These are phyloP conservation scores for Aquilaria malaccensis DNA, from an alignment of 345 rosid species.

Conservation along the genomic window DNA sequence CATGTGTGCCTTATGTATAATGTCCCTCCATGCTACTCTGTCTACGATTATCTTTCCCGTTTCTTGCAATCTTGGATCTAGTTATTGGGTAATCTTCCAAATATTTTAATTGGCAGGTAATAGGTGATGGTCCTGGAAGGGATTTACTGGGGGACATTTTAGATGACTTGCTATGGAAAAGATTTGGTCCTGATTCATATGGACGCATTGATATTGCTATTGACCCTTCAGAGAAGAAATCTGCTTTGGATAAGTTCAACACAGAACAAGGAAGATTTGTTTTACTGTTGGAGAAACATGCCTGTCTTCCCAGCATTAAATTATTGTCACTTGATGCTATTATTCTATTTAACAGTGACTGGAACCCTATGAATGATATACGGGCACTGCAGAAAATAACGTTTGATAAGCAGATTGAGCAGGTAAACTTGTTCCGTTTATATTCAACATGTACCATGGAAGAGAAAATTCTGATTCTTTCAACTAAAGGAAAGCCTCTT, in stretches of 20 bases:
- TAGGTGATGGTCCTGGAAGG: conserved; percentile 32
- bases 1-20: too few relatives aligned
- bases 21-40: too few relatives aligned
- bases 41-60: too few relatives aligned
- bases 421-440: conserved; percentile 65
- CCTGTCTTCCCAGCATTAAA: conserved; percentile 62
- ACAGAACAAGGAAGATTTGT: conserved; percentile 60
- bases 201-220: conserved; percentile 60
- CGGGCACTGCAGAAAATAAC: conserved; percentile 65
- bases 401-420: conserved; percentile 46
- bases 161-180: conserved; percentile 66
- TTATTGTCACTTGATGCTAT: conserved; percentile 62
- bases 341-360: conserved; percentile 73
- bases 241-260: conserved; percentile 63
- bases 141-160: conserved; percentile 67
- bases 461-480: conserved; percentile 65
- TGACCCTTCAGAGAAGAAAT: conserved; percentile 33
- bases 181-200: conserved; percentile 75
- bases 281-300: conserved; percentile 76
- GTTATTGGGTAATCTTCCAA: conserved; percentile 6
- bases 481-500: conserved; percentile 42
- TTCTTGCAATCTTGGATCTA: neutral
- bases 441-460: conserved; percentile 71
- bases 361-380: conserved; percentile 66
- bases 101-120: conserved; percentile 37